Evolutionary conservation across 2,329 filamentous ascomycete genomes (phyloP).

Genomic region (Botrytis squamosa): DNA sequence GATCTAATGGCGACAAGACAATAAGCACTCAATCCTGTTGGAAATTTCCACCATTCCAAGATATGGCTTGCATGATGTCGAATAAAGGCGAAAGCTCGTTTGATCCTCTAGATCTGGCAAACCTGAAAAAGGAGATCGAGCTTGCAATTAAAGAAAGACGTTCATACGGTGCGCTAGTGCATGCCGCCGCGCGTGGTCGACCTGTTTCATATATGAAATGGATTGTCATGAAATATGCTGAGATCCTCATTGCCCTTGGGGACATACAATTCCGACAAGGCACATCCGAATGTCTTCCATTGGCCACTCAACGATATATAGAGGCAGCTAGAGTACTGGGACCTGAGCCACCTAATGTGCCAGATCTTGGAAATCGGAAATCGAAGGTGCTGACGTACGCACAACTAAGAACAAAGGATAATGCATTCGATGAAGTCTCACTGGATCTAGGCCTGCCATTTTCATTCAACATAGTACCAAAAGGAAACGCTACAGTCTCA

Average conservation of each 20-base stretch:
- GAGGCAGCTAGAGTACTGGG: conserved; percentile 36
- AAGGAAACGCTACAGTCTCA: neutral
- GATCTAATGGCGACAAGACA: neutral
- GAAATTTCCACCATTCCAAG: neutral
- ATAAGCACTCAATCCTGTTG: neutral
- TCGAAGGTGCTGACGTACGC: neutral
- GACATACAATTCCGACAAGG: conserved; percentile 37
- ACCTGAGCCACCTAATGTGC: conserved; percentile 1
- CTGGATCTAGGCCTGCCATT: neutral
- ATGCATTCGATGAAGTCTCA: neutral
- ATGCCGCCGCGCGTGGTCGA: conserved; percentile 33
- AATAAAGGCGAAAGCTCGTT: conserved; percentile 25
- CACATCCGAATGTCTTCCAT: conserved; percentile 36
- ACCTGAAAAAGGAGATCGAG: neutral
- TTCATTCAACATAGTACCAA: neutral
- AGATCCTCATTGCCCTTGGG: conserved; percentile 38
- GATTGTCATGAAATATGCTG: conserved; percentile 39
- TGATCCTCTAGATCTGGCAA: conserved; percentile 27
- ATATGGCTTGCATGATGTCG: neutral
- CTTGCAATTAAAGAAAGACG: neutral
- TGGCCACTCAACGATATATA: conserved; percentile 37
- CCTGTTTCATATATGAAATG: conserved; percentile 39
- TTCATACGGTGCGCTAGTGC: conserved; percentile 31
- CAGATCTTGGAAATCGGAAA: neutral
- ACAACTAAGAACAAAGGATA: neutral